Conservation (phyloP, 352 stramenopile genomes). For the Phytopythium kandeliae region DNA sequence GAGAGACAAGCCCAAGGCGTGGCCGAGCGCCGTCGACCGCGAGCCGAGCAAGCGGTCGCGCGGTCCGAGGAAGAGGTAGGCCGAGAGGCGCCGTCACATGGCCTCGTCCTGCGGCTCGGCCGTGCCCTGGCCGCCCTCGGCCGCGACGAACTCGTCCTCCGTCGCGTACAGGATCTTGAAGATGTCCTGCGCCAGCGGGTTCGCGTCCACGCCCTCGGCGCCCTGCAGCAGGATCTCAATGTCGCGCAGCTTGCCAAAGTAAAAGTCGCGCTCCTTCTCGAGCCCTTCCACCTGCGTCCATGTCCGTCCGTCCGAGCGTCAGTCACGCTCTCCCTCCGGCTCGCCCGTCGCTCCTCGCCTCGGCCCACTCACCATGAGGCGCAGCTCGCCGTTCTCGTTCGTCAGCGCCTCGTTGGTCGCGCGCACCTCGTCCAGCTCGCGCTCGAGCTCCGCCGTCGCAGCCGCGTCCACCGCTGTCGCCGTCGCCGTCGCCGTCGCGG, state of each 20-base stretch:
- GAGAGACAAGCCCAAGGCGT: not conserved
- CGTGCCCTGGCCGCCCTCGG: conserved; percentile 24
- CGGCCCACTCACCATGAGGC: conserved; percentile 41
- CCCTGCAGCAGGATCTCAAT: conserved; percentile 95
- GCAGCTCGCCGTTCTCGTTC: conserved; percentile 73
- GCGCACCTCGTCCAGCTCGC: conserved; percentile 71
- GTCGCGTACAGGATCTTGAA: conserved; percentile 86
- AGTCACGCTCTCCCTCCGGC: not conserved
- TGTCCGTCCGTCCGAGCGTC: not conserved
- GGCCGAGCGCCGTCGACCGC: too few species aligned
- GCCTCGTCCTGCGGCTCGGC: conserved; percentile 49
- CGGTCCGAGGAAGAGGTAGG: not conserved
- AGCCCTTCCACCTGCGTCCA: conserved; percentile 70
- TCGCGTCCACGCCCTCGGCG: conserved; percentile 40
- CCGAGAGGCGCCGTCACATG: conserved; percentile 31
- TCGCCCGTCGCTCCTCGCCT: too few species aligned
- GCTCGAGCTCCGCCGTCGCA: conserved; percentile 44
- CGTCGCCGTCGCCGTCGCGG: conserved; percentile 8
- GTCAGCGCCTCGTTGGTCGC: conserved; percentile 61
- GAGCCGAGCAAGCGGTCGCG: not conserved
- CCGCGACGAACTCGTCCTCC: conserved; percentile 42
- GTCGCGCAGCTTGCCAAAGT: conserved; percentile 98
- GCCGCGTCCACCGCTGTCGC: conserved; percentile 15
- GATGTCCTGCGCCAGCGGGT: conserved; percentile 55
- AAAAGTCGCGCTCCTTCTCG: conserved; percentile 97